These are phyloP conservation scores for Linnemannia hyalina DNA, from an alignment of 192 early-diverging fungal genomes.

Conservation along the genomic window DNA sequence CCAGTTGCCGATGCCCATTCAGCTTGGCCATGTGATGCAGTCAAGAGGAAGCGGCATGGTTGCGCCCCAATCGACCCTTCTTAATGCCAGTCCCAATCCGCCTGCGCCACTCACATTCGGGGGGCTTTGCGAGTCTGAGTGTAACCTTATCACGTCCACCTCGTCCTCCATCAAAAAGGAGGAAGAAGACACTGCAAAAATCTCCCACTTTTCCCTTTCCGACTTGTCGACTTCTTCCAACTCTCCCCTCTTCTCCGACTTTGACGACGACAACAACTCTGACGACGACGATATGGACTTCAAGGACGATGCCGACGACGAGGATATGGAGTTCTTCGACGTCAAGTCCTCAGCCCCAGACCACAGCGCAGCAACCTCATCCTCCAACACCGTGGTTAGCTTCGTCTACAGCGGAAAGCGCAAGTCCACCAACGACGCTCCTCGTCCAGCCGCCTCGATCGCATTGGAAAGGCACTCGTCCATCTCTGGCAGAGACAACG, in stretches of 20 bases:
- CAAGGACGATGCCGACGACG: background rate
- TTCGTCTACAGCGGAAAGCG: slow-evolving; percentile 4
- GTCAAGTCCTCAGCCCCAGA: background rate
- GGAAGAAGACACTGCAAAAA: background rate
- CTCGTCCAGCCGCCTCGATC: background rate
- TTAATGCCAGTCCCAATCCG: background rate
- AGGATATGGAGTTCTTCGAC: background rate
- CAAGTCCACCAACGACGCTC: background rate
- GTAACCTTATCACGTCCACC: background rate
- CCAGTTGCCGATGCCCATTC: background rate
- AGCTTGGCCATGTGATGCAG: background rate
- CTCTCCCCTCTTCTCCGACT: background rate
- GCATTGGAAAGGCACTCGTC: background rate
- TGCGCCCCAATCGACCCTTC: slow-evolving; percentile 11
- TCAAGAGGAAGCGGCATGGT: background rate
- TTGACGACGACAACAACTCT: background rate
- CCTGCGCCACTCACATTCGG: slow-evolving; percentile 1
- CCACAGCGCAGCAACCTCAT: background rate
- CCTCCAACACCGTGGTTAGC: background rate
- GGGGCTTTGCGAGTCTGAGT: background rate
- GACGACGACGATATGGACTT: background rate
- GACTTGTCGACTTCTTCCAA: background rate
- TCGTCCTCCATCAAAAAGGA: background rate
- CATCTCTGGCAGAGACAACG: slow-evolving; percentile 5
- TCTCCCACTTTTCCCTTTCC: background rate